These are phyloP conservation scores for Aegilops speltoides DNA, from an alignment of 176 grass and related monocot genomes.

Conservation along the genomic window DNA sequence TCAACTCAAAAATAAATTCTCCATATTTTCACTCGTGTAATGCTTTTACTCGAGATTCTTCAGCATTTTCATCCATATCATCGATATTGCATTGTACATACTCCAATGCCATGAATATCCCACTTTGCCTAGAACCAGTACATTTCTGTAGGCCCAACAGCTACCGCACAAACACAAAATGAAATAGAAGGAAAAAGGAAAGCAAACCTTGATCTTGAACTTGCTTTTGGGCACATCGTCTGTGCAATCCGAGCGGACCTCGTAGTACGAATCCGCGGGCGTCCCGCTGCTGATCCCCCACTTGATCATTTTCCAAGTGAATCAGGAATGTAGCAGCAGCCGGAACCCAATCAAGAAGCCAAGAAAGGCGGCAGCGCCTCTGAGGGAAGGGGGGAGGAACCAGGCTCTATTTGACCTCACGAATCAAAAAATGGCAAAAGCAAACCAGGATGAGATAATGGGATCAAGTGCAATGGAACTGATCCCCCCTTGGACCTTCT, in stretches of 20 bases:
- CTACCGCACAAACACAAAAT: slow-evolving; percentile 14
- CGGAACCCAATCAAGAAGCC: slow-evolving; percentile 2
- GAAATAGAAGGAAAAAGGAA: slow-evolving; percentile 1
- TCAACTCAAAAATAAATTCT: not conserved
- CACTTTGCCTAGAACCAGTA: not conserved
- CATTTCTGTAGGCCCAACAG: not conserved
- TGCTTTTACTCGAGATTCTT: not conserved
- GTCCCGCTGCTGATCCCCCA: slow-evolving; percentile 69
- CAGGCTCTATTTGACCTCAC: slow-evolving; percentile 15
- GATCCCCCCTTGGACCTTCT: slow-evolving; percentile 43
- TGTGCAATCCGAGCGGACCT: slow-evolving; percentile 72
- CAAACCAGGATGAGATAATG: not conserved
- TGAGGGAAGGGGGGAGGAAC: not conserved
- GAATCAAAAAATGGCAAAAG: not conserved
- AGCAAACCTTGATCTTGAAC: slow-evolving; percentile 97
- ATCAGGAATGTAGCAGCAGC: slow-evolving; percentile 14
- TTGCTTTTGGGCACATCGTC: slow-evolving; percentile 89
- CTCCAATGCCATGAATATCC: not conserved
- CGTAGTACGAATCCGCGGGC: slow-evolving; percentile 89
- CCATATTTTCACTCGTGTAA: not conserved
- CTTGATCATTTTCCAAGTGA: slow-evolving; percentile 42
- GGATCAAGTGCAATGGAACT: not conserved
- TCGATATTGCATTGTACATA: not conserved
- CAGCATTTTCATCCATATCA: not conserved
- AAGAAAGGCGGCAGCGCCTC: slow-evolving; percentile 1